A percentile compares a stretch with the other conserved stretches of the same genome.
Evolutionary conservation across 2,329 filamentous ascomycete genomes (phyloP).

Genomic region (Aspergillus sp.): DNA sequence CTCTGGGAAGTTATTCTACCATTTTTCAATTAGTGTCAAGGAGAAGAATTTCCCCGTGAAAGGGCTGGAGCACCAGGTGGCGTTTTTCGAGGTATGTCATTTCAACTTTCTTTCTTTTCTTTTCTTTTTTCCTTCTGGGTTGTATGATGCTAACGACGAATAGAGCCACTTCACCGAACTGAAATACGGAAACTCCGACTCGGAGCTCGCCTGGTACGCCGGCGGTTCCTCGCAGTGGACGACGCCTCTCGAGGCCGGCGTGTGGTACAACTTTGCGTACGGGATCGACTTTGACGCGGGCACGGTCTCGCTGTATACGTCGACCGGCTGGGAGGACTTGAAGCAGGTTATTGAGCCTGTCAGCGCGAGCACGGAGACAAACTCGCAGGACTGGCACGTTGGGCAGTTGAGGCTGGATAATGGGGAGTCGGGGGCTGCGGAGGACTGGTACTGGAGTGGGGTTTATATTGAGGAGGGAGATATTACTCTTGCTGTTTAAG

Average conservation of each 20-base stretch:
- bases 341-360: slow-evolving; percentile 61
- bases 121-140: not conserved
- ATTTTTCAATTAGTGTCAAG: slow-evolving; percentile 66
- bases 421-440: slow-evolving; percentile 53
- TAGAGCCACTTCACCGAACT: slow-evolving; percentile 73
- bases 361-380: slow-evolving; percentile 60
- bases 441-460: slow-evolving; percentile 72
- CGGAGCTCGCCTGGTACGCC: slow-evolving; percentile 63
- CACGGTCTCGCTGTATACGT: slow-evolving; percentile 70
- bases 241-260: slow-evolving; percentile 58
- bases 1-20: slow-evolving; percentile 67
- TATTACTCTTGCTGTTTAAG: slow-evolving; percentile 42
- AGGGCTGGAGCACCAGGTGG: slow-evolving; percentile 66
- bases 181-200: slow-evolving; percentile 61
- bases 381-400: slow-evolving; percentile 72
- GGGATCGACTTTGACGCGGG: slow-evolving; percentile 66
- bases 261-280: slow-evolving; percentile 76
- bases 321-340: slow-evolving; percentile 59
- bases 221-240: slow-evolving; percentile 63
- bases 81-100: slow-evolving; percentile 48
- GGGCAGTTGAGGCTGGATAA: slow-evolving; percentile 67
- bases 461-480: slow-evolving; percentile 67
- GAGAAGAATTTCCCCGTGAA: slow-evolving; percentile 61
- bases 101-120: not conserved
- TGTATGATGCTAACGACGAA: slow-evolving; percentile 18